Evolutionary conservation across 2,329 filamentous ascomycete species (phyloP).

Genomic region (Decorospora gaudefroyi): DNA sequence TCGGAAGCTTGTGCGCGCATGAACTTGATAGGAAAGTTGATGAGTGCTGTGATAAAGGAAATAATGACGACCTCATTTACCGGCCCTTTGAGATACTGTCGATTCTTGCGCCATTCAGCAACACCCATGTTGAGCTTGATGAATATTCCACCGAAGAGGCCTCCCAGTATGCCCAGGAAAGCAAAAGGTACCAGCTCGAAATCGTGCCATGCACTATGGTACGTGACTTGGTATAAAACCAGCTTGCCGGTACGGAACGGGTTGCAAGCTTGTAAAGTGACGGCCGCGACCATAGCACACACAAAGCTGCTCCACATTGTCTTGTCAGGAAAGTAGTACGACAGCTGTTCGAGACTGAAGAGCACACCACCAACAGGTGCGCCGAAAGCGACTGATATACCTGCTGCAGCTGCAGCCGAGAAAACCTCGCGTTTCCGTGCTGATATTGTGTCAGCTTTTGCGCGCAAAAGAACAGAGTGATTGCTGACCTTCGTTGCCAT

Average conservation of each 20-base stretch:
- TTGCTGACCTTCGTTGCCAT: constrained; percentile 76
- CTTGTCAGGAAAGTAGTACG: constrained; percentile 98
- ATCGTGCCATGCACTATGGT: constrained; percentile 87
- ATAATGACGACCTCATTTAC: constrained; percentile 79
- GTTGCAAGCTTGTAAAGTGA: constrained; percentile 88
- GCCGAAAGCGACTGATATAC: constrained; percentile 92
- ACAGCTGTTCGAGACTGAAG: constrained; percentile 94
- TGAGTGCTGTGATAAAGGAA: constrained; percentile 77
- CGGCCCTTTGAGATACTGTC: constrained; percentile 69
- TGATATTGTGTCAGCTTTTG: constrained; percentile 45
- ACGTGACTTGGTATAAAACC: constrained; percentile 93
- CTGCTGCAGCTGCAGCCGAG: constrained; percentile 87
- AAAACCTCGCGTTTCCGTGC: constrained; percentile 91
- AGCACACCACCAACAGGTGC: constrained; percentile 92
- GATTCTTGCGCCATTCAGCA: constrained; percentile 75
- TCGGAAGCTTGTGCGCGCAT: constrained; percentile 93
- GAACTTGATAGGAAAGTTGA: constrained; percentile 96
- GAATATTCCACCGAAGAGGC: constrained; percentile 92
- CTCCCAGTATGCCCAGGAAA: constrained; percentile 83
- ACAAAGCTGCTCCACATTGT: constrained; percentile 99
- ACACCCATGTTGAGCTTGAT: constrained; percentile 93
- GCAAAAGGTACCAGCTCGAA: constrained; percentile 92
- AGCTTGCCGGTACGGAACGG: constrained; percentile 95
- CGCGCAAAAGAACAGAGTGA: too few species aligned
- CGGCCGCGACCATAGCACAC: constrained; percentile 97